Percentiles rank a stretch among this genome's conserved stretches.
phyloP scores from a whole-genome alignment of 257 asterid genomes.

The Echites panduratus region DNA sequence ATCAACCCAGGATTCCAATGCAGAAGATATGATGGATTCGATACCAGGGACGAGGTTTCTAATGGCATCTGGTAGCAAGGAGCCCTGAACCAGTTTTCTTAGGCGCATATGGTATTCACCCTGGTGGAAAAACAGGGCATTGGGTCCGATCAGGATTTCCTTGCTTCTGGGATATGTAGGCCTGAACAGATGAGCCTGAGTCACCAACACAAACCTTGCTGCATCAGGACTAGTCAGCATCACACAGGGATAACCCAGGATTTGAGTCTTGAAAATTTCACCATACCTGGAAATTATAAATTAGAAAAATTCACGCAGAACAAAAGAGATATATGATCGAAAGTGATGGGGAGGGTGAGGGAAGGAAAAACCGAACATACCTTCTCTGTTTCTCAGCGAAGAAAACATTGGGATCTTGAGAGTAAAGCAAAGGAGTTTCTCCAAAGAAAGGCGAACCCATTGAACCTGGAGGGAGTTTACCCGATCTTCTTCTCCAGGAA shows the following conservation, averaged over 20 bases:
- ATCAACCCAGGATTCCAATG: constrained; percentile 48
- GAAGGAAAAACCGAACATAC: constrained; percentile 18
- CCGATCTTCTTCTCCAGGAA: constrained; percentile 12
- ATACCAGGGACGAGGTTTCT: constrained; percentile 41
- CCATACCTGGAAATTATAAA: constrained; percentile 48
- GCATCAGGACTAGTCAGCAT: constrained; percentile 93
- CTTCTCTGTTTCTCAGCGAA: constrained; percentile 48
- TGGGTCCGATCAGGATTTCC: constrained; percentile 64
- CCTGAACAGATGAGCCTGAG: constrained; percentile 63
- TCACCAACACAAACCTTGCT: constrained; percentile 67
- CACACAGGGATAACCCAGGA: constrained; percentile 77
- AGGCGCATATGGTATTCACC: constrained; percentile 70
- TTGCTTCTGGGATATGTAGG: constrained; percentile 88
- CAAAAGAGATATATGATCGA: too few species aligned
- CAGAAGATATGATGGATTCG: constrained; percentile 36
- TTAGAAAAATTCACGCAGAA: not conserved
- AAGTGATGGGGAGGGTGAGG: too few species aligned
- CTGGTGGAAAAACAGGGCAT: constrained; percentile 79
- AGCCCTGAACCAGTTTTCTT: constrained; percentile 53
- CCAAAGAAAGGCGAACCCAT: constrained; percentile 88
- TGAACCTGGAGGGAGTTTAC: constrained; percentile 80
- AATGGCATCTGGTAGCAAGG: constrained; percentile 51
- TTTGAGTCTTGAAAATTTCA: constrained; percentile 71
- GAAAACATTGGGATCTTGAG: constrained; percentile 67
- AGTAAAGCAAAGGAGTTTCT: constrained; percentile 75